These are phyloP conservation scores for Cyberlindnera misumaiensis DNA, from an alignment of 805 yeast genomes.

Conservation along the genomic window DNA sequence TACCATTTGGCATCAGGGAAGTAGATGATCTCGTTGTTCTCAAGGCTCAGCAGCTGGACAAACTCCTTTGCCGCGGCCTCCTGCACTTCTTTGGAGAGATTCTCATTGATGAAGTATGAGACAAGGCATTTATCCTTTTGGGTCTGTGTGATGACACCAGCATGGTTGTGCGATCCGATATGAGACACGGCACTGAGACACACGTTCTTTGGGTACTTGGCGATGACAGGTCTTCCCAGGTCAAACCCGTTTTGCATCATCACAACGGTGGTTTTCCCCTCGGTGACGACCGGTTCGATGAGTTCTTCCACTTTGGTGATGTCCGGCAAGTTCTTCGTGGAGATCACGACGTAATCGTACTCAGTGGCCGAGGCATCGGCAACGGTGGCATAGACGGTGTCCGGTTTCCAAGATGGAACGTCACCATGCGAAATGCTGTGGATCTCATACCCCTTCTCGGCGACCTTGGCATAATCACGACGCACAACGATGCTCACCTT, in stretches of 20 bases:
- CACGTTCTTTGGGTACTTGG: slow-evolving; percentile 42
- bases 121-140: slow-evolving; percentile 39
- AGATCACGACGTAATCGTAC: slow-evolving; percentile 52
- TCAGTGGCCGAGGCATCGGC: slow-evolving; percentile 41
- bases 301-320: slow-evolving; percentile 45
- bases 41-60: slow-evolving; percentile 32
- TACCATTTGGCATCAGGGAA: slow-evolving; percentile 40
- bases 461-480: slow-evolving; percentile 52
- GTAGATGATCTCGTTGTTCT: slow-evolving; percentile 33
- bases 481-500: slow-evolving; percentile 47
- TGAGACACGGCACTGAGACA: slow-evolving; percentile 56
- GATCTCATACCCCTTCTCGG: slow-evolving; percentile 48
- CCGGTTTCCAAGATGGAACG: slow-evolving; percentile 48
- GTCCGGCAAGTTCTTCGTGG: slow-evolving; percentile 65
- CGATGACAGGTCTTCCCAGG: slow-evolving; percentile 45
- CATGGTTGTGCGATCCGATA: slow-evolving; percentile 46
- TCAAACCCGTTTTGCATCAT: slow-evolving; percentile 62
- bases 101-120: slow-evolving; percentile 41
- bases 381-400: slow-evolving; percentile 39
- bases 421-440: slow-evolving; percentile 59
- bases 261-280: slow-evolving; percentile 41
- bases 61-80: slow-evolving; percentile 35
- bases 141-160: slow-evolving; percentile 38
- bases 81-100: slow-evolving; percentile 19
- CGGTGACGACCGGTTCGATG: slow-evolving; percentile 40